Percentiles rank a stretch among this genome's conserved stretches.
These are phyloP conservation scores for Vinca minor DNA, from an alignment of 257 asterid species.

Conservation along the genomic window DNA sequence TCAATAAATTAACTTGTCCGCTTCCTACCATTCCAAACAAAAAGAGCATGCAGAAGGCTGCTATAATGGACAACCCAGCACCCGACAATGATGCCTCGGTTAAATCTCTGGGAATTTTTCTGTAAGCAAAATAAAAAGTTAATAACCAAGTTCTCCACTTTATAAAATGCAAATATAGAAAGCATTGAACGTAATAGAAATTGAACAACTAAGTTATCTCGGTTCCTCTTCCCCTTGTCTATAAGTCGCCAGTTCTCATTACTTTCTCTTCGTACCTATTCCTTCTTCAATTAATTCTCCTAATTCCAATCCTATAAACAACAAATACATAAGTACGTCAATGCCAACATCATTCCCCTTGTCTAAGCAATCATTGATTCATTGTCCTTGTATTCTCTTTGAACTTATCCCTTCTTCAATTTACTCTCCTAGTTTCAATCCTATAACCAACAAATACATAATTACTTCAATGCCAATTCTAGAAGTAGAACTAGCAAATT, in stretches of 20 bases:
- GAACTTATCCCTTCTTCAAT: too few relatives aligned
- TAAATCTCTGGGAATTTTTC: constrained; percentile 85
- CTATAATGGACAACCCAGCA: constrained; percentile 85
- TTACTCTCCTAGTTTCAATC: neutral
- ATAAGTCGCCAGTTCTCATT: neutral
- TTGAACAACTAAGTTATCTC: neutral
- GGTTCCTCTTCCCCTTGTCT: neutral
- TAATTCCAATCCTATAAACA: neutral
- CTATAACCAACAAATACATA: neutral
- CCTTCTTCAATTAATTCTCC: too few relatives aligned
- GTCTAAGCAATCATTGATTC: neutral
- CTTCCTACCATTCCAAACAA: constrained; percentile 86
- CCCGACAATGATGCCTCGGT: constrained; percentile 90
- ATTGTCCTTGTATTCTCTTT: neutral
- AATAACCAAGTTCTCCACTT: neutral
- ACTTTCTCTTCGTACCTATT: neutral
- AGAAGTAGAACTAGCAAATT: neutral
- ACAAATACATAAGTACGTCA: too few relatives aligned
- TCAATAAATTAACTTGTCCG: constrained; percentile 2
- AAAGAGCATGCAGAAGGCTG: constrained; percentile 70
- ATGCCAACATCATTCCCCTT: too few relatives aligned
- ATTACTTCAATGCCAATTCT: neutral
- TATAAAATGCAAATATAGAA: neutral
- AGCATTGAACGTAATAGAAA: neutral
- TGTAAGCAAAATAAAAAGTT: constrained; percentile 28